These are phyloP conservation scores for Lachnellula hyalina DNA, from an alignment of 2,329 filamentous ascomycete species.

Conservation along the genomic window DNA sequence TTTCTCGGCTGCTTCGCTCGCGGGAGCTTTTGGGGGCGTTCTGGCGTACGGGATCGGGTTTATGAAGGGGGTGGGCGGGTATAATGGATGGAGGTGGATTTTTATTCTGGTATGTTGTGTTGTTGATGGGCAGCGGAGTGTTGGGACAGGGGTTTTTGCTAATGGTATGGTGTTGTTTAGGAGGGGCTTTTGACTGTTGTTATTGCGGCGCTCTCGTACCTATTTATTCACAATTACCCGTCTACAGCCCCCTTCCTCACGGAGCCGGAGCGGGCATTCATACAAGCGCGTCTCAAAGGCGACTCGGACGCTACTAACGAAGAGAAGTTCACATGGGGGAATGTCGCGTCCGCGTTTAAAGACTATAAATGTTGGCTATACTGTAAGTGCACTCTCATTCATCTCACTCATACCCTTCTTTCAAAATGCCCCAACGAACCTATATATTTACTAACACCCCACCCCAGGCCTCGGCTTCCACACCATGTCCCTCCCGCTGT, in stretches of 20 bases:
- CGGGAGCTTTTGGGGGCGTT: conserved; percentile 52
- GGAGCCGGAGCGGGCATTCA: conserved; percentile 35
- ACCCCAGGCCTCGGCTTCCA: conserved; percentile 57
- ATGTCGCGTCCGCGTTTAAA: conserved; percentile 56
- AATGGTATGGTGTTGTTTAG: conserved; percentile 22
- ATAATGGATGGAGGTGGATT: conserved; percentile 53
- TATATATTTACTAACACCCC: background rate
- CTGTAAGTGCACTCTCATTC: background rate
- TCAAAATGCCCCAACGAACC: background rate
- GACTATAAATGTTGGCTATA: conserved; percentile 72
- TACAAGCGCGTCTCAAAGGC: conserved; percentile 54
- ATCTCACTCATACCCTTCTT: background rate
- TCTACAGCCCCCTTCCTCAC: conserved; percentile 52
- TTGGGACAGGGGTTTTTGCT: background rate
- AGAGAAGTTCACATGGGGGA: conserved; percentile 64
- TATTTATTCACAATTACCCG: conserved; percentile 63
- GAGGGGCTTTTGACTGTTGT: conserved; percentile 52
- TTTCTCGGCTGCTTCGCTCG: conserved; percentile 49
- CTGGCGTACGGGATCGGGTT: conserved; percentile 51
- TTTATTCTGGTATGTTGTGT: conserved; percentile 48
- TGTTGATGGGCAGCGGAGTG: too few relatives aligned
- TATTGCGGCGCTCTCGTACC: conserved; percentile 45
- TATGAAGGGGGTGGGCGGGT: conserved; percentile 47
- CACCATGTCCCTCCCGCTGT: conserved; percentile 61
- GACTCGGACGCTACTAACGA: conserved; percentile 66